Evolutionary conservation across 768 basidiomycete species (phyloP), one percentile per base, ranked within the genome.

Genomic region (Hysterangium stoloniferum): DNA sequence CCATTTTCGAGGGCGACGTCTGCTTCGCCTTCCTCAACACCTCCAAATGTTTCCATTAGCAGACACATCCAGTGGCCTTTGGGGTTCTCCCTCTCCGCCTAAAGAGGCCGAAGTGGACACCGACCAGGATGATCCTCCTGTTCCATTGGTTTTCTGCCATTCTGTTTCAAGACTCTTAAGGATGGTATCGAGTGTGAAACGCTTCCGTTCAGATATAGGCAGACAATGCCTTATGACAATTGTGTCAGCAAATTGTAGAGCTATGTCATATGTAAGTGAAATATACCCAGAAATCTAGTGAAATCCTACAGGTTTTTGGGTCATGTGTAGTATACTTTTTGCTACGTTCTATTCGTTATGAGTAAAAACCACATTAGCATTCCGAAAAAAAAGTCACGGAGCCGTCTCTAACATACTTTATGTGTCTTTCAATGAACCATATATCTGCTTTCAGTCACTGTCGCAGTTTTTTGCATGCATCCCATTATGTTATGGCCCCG

Each of bases 301-400:
- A 32, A 33, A 45, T 68, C 84, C 45, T 61, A 90, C 88, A 63
- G 56, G 87, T 82, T 9, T 68, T 59, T 59, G 80, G 81, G 56
- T 91, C 88, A 46, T 91, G 88, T 9, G 83, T 72, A 36, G 89
- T 71, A 56, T 77, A 84, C 65, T 89, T 91, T 62, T 82, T 90
- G 58, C 78, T 82, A 57, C 82, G 70, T 55, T 84, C 79, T 32
- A 51, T 9, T 44, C 33, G 27, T 36, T 42, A n/a, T 9, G 15
- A 37, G 32, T 20, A 48, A 57, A 8, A 51, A 53, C 28, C 43
- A 48, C 54, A 55, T 29, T 45, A 45, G 29, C 25, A 28, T 24
- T 29, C 35, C 33, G 27, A 8, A 40, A 38, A 25, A 42, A 28
- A 22, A 22, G n/a, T 20, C n/a, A n/a, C n/a, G 19, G 4, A 31